Evolutionary conservation across 2,329 filamentous ascomycete genomes (phyloP).

Genomic region (Monosporascus sp.): DNA sequence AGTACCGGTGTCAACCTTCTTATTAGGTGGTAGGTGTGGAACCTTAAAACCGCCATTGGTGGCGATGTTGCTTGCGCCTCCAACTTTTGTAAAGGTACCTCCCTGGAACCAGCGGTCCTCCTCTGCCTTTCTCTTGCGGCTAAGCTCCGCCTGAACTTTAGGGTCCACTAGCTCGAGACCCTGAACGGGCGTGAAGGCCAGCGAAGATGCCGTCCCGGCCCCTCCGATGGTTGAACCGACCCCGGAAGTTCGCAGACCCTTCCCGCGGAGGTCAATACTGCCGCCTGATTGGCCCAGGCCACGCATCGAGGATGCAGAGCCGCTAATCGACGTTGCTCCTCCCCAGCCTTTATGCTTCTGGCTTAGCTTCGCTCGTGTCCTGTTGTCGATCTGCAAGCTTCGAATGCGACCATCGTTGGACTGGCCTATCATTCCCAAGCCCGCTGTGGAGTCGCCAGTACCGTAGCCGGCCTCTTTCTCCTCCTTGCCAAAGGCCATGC

Average conservation of each 20-base stretch:
- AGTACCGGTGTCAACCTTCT: conserved; percentile 64
- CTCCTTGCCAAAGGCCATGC: conserved; percentile 92
- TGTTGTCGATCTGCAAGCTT: conserved; percentile 82
- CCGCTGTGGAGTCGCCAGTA: conserved; percentile 75
- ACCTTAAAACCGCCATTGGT: conserved; percentile 71
- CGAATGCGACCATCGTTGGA: conserved; percentile 85
- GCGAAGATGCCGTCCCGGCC: conserved; percentile 73
- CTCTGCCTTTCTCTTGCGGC: conserved; percentile 85
- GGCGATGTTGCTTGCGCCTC: conserved; percentile 32
- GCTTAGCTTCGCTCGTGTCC: conserved; percentile 86
- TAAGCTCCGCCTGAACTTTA: conserved; percentile 81
- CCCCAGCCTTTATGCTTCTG: conserved; percentile 98
- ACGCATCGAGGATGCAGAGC: conserved; percentile 74
- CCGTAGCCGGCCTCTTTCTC: conserved; percentile 92
- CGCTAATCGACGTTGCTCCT: conserved; percentile 57
- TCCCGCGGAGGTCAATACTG: conserved; percentile 66
- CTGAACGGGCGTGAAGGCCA: conserved; percentile 92
- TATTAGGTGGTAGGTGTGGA: conserved; percentile 65
- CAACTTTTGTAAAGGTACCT: conserved; percentile 91
- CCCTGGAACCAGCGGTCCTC: conserved; percentile 96
- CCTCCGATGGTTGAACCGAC: conserved; percentile 67
- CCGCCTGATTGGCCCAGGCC: conserved; percentile 64
- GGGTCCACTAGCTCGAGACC: conserved; percentile 94
- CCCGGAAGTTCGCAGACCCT: conserved; percentile 74
- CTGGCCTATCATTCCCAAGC: conserved; percentile 92